A percentile compares a stretch with the other conserved stretches of the same genome.
Conservation (phyloP, 139 green algal species). For the Mychonastes homosphaera region DNA sequence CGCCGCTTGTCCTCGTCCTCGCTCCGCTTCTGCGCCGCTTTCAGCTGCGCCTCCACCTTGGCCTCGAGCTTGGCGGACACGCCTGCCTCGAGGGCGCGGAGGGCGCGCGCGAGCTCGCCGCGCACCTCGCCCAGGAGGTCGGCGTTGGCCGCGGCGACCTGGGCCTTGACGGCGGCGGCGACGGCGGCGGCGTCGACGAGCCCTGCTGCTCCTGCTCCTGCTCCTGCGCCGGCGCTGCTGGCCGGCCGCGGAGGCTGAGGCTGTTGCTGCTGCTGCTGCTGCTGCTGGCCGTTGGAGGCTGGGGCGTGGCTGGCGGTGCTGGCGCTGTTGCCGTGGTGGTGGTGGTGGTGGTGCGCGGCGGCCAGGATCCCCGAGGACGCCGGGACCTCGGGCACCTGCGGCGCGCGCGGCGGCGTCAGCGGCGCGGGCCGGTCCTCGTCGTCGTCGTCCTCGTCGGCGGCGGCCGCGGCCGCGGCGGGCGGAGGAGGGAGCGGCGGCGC, state of each 20-base stretch:
- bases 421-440: constrained; percentile 6
- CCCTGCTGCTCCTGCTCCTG: not conserved
- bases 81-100: not conserved
- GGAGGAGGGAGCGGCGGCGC: no score
- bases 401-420: no score
- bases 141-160: constrained; percentile 31
- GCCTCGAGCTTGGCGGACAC: no score
- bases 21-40: constrained; percentile 24
- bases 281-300: not conserved
- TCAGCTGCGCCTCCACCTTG: no score
- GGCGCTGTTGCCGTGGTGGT: no score
- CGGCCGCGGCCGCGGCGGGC: not conserved
- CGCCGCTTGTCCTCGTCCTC: constrained; percentile 13
- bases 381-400: no score
- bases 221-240: not conserved
- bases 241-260: not conserved
- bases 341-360: no score
- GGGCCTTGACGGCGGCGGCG: not conserved
- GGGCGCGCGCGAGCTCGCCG: not conserved
- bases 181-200: not conserved
- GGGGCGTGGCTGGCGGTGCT: no score
- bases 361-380: no score
- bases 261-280: not conserved
- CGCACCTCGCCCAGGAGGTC: constrained; percentile 26
- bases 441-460: constrained; percentile 7